Evolutionary conservation across 2,329 filamentous ascomycete genomes (phyloP).

Genomic region (Pochonia chlamydosporia): DNA sequence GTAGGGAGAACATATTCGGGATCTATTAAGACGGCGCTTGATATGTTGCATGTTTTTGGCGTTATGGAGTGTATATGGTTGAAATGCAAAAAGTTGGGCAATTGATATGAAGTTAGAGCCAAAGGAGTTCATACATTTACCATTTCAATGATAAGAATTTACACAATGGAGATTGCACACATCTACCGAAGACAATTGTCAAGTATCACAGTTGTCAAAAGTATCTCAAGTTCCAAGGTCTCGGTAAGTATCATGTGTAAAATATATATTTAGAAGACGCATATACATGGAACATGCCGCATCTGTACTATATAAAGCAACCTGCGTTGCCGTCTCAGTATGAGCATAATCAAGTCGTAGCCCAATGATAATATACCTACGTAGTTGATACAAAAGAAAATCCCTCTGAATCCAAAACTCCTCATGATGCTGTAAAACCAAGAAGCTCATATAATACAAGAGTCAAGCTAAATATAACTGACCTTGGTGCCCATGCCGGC

Average conservation of each 20-base stretch:
- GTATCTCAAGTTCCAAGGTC: no score
- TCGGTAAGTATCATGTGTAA: not conserved
- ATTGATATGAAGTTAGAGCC: not conserved
- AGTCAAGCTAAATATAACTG: conserved; percentile 68
- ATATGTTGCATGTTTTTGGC: conserved; percentile 2
- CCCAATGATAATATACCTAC: not conserved
- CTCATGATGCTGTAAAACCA: conserved; percentile 20
- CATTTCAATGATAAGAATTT: not conserved
- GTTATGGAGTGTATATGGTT: conserved; percentile 9
- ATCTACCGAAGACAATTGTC: no score
- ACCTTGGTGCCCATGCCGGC: conserved; percentile 97
- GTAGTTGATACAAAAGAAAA: conserved; percentile 2
- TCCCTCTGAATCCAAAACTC: conserved; percentile 14
- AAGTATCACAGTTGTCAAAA: no score
- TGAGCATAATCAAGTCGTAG: not conserved
- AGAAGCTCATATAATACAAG: conserved; percentile 9
- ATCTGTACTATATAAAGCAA: not conserved
- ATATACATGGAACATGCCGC: not conserved
- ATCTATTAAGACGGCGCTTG: conserved; percentile 1
- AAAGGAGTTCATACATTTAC: not conserved
- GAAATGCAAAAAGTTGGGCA: not conserved
- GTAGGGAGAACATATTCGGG: conserved; percentile 1
- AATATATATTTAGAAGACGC: not conserved
- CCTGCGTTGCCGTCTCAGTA: not conserved
- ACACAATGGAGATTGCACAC: not conserved